Percentiles rank a stretch among this genome's conserved stretches.
Conservation (phyloP, 768 basidiomycete genomes). For the Russula compacta region DNA sequence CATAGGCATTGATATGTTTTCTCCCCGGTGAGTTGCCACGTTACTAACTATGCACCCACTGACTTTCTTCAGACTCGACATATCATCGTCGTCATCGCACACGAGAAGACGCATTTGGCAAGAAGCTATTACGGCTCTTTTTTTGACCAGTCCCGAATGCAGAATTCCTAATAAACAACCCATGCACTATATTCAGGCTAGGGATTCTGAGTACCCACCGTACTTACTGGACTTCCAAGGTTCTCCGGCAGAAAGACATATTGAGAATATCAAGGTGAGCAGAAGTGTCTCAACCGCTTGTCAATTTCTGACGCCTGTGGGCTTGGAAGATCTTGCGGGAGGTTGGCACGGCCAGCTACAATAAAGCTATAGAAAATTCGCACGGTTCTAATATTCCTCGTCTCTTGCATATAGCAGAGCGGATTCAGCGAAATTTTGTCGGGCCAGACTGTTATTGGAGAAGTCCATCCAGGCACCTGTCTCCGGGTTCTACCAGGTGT, state of each 20-base stretch:
- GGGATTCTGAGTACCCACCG: slow-evolving; percentile 52
- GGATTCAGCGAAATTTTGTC: slow-evolving; percentile 47
- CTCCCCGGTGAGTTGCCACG: slow-evolving; percentile 43
- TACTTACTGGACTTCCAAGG: slow-evolving; percentile 59
- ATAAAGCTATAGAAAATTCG: slow-evolving; percentile 38
- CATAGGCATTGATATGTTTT: slow-evolving; percentile 71
- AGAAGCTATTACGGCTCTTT: slow-evolving; percentile 57
- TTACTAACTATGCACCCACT: neutral
- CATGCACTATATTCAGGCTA: slow-evolving; percentile 51
- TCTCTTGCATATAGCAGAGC: slow-evolving; percentile 38
- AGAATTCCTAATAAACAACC: slow-evolving; percentile 48
- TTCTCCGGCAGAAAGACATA: slow-evolving; percentile 59
- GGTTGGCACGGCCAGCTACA: slow-evolving; percentile 49
- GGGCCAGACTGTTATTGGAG: slow-evolving; percentile 75
- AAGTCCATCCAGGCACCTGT: slow-evolving; percentile 25
- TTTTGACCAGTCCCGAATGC: slow-evolving; percentile 51
- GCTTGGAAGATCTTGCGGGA: slow-evolving; percentile 57
- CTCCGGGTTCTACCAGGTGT: slow-evolving; percentile 35
- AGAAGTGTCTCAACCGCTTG: neutral
- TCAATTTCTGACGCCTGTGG: neutral
- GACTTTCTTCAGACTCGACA: slow-evolving; percentile 39
- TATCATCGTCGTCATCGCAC: slow-evolving; percentile 49
- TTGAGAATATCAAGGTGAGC: slow-evolving; percentile 69
- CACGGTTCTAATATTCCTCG: slow-evolving; percentile 40
- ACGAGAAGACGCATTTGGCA: slow-evolving; percentile 70